Base-by-base conservation (phyloP, 176 grass and related monocot species). In the Bromus sterilis region DNA sequence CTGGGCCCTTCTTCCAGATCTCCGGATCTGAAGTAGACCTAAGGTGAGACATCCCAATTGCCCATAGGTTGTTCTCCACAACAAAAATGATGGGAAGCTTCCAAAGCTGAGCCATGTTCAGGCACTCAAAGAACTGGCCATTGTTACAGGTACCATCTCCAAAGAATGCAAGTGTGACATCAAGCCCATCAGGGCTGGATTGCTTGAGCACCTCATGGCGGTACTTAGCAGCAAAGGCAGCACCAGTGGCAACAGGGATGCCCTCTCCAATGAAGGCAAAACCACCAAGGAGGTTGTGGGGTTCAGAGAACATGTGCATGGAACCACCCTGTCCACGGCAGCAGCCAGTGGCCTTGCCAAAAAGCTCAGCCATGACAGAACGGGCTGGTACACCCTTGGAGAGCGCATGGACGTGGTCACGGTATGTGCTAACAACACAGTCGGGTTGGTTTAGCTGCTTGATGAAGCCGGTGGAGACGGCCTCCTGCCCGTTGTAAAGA, bases 61-160 rank as follows among this genome's bases (percentile, higher is more conserved):
- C 93, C 93, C 93, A 99, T 34, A 93, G 83, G 30, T 99, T 99
- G 73, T 99, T 99, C 48, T 99, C 96, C 79, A 99, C 96, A 86
- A 98, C 96, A 93, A 98, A 95, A 33, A 98, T 71, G 24, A 98
- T 95, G 61, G 96, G 96, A 34, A 98, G 86, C 82, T 95, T 98
- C 96, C 96, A 98, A 13, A 98, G 88, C 36, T 98, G 95, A 24
- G 95, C 95, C 95, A 98, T 98, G 90, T 98, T 98, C 20, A 98
- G 84, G 84, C 95, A 98, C 88, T 98, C 92, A 77, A 98, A 98
- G 81, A 98, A 94, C 78, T 98, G 95, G 2, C 95, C 95, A 3
- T 94, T 98, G 59, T 98, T 98, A 84, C 92, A 94, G 5, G 95
- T 98, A 73, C 95, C 95, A 78, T 98, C 95, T 7, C 95, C 95